Base-by-base conservation (phyloP, 2,329 filamentous ascomycete genomes). In the Nectriaceae sp. region DNA sequence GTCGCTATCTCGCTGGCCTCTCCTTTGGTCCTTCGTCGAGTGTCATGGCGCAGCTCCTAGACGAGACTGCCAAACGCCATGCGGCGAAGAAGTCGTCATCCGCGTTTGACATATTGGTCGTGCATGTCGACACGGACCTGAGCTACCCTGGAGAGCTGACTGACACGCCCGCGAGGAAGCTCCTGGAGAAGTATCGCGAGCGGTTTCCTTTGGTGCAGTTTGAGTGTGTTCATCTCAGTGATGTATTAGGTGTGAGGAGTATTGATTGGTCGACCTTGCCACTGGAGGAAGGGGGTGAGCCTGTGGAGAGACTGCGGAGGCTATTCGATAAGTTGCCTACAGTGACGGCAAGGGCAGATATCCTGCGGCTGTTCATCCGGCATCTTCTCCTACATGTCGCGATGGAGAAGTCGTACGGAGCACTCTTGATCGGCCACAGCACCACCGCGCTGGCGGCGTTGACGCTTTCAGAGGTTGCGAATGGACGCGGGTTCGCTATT, bases 361-460 rank as follows among this genome's bases (percentile, higher is more conserved):
- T 96, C 4, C 70, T 85, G 21, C 78, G 82, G 13, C 81, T 90
- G 21, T 75, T 97, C 21, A 77, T 86, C 26, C 87, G 84, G 5
- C 83, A 89, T 57, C 73, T 96, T 4, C 78, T 97, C 24, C 74
- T 90, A 42, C 73, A 82, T 38, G 74, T 83, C 38, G 88, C 89
- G 10, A 77, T 80, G 52, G 67, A 73, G 15, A 71, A 78, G 21
- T 71, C 65, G 11, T 94, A 85, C 65, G 81, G 87, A 54, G 84
- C 84, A 11, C 78, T 97, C 36, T 71, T 97, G 2, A 87, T 94
- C 69, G 92, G 89, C 19, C 86, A 93, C 70, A 95, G 84, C 56
- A 96, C 94, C 18, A 97, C 91, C 4, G 83, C 85, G 15, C 83
- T 99, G 22, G 93, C 94, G 4, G 90, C 93, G 57, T 85, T 90